A percentile compares a stretch with the other conserved stretches of the same genome.
Evolutionary conservation across 2,329 filamentous ascomycete genomes (phyloP).

Genomic region (Penicillium sp.): DNA sequence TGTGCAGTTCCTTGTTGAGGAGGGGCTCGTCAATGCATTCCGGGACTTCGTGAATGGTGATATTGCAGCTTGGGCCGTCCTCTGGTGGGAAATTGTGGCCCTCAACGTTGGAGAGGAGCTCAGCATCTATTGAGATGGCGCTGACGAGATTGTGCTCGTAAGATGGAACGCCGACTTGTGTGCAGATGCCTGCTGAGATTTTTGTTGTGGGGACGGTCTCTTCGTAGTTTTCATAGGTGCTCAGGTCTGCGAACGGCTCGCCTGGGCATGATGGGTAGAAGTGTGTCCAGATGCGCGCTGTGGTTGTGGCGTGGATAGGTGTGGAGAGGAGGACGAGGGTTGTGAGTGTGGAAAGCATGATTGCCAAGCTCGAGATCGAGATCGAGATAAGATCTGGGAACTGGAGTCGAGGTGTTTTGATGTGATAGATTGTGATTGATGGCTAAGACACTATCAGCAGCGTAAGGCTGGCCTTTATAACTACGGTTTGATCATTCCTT

Average conservation of each 20-base stretch:
- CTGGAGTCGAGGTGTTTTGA: neutral
- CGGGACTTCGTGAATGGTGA: slow-evolving; percentile 35
- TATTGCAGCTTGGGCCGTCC: slow-evolving; percentile 25
- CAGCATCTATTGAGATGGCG: slow-evolving; percentile 29
- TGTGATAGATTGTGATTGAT: neutral
- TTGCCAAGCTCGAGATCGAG: neutral
- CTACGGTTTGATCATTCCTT: slow-evolving; percentile 5
- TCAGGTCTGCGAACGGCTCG: slow-evolving; percentile 19
- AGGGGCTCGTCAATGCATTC: slow-evolving; percentile 33
- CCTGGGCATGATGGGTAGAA: slow-evolving; percentile 32
- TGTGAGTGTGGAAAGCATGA: slow-evolving; percentile 20
- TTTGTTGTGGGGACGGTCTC: slow-evolving; percentile 22
- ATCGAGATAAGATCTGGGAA: neutral
- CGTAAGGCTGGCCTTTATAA: neutral
- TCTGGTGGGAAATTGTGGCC: slow-evolving; percentile 15
- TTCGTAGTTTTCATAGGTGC: slow-evolving; percentile 26
- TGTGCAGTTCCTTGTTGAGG: slow-evolving; percentile 21
- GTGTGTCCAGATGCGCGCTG: slow-evolving; percentile 31
- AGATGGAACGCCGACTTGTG: slow-evolving; percentile 27
- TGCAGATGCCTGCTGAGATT: slow-evolving; percentile 25
- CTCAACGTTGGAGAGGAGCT: slow-evolving; percentile 19
- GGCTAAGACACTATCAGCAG: neutral
- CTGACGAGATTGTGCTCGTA: slow-evolving; percentile 24
- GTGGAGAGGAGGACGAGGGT: slow-evolving; percentile 22
- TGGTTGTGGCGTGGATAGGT: slow-evolving; percentile 22